Conservation (phyloP, 768 basidiomycete species). For the Amanita subjunquillea region DNA sequence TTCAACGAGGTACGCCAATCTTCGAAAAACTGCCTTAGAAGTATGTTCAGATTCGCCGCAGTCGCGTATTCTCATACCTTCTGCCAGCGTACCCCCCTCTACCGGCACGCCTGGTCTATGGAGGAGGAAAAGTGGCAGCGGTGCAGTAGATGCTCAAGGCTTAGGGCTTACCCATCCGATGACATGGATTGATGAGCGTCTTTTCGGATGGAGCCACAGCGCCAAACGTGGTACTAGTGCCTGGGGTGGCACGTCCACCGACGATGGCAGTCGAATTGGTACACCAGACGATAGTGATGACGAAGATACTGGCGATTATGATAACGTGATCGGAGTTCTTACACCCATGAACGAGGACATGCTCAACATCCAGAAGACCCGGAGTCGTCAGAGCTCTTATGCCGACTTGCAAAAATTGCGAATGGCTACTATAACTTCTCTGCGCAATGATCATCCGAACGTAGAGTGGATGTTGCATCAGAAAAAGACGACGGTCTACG, state of each 20-base stretch:
- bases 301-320: slow-evolving; percentile 86
- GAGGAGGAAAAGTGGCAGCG: slow-evolving; percentile 70
- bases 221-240: slow-evolving; percentile 73
- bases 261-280: slow-evolving; percentile 50
- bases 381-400: slow-evolving; percentile 64
- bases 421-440: slow-evolving; percentile 14
- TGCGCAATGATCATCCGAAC: slow-evolving; percentile 5
- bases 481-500: slow-evolving; percentile 27
- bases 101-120: slow-evolving; percentile 65
- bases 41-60: slow-evolving; percentile 15
- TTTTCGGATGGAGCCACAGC: slow-evolving; percentile 87
- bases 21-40: slow-evolving; percentile 3
- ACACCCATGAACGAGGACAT: slow-evolving; percentile 35
- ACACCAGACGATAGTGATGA: slow-evolving; percentile 79
- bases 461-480: slow-evolving; percentile 7
- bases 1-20: slow-evolving; percentile 58
- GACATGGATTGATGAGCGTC: slow-evolving; percentile 89
- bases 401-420: slow-evolving; percentile 74
- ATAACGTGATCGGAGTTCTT: slow-evolving; percentile 70
- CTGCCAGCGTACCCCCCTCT: slow-evolving; percentile 79
- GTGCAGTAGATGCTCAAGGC: slow-evolving; percentile 80
- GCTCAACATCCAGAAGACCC: slow-evolving; percentile 28
- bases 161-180: slow-evolving; percentile 83
- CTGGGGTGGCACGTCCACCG: slow-evolving; percentile 57
- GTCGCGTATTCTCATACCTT: slow-evolving; percentile 76